Evolutionary conservation across 1,284 basidiomycete species (phyloP).

Genomic region (Cryptococcus depauperatus): DNA sequence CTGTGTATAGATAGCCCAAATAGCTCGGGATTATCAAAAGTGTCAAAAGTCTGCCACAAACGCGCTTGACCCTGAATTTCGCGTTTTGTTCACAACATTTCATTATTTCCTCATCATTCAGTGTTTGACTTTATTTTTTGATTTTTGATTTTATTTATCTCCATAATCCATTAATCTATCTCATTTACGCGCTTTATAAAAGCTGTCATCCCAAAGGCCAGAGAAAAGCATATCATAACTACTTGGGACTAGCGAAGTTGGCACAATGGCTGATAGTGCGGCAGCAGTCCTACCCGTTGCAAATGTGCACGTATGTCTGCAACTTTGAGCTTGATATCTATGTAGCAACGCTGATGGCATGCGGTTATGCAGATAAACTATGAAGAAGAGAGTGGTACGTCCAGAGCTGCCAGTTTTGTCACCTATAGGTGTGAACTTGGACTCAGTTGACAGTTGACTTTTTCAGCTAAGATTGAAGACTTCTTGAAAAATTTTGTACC

Average conservation of each 20-base stretch:
- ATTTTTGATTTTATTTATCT: neutral
- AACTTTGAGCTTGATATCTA: neutral
- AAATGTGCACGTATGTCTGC: constrained; percentile 36
- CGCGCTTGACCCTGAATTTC: constrained; percentile 1
- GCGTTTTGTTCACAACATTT: neutral
- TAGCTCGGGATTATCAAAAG: neutral
- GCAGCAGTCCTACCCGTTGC: constrained; percentile 39
- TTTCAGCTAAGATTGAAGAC: constrained; percentile 35
- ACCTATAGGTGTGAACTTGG: neutral
- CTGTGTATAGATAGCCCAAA: neutral
- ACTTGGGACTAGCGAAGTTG: too few relatives aligned
- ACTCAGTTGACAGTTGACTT: neutral
- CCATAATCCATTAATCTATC: neutral
- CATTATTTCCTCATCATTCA: neutral
- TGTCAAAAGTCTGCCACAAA: constrained; percentile 3
- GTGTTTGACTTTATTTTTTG: neutral
- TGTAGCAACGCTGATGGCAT: neutral
- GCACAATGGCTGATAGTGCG: constrained; percentile 17
- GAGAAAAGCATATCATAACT: too few relatives aligned
- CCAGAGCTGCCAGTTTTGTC: neutral
- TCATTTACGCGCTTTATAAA: too few relatives aligned
- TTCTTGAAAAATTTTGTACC: constrained; percentile 39
- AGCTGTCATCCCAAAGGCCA: too few relatives aligned
- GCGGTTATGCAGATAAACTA: constrained; percentile 34
- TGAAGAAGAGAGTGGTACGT: constrained; percentile 35